Evolutionary conservation across 768 basidiomycete species (phyloP), one percentile per base, ranked within the genome.

Genomic region (Asterophora parasitica): DNA sequence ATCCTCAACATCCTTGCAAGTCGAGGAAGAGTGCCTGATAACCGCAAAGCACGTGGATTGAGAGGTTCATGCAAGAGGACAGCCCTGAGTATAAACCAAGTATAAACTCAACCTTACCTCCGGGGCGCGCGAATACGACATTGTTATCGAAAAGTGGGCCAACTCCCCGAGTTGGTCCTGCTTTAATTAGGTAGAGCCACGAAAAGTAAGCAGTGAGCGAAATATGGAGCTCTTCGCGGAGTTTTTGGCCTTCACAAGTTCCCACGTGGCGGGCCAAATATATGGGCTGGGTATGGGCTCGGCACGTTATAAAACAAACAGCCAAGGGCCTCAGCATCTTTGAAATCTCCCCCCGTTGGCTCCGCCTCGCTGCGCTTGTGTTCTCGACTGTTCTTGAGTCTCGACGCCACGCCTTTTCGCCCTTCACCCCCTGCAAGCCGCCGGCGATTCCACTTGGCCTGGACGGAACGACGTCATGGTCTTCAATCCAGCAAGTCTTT

Each of bases 401-500:
- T 52, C 50, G 20, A 49, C 58, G 36, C 44, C 47, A 51, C 54
- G 58, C 53, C 39, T 55, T 57, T 55, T 55, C 48, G 57, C 58
- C 44, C 49, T 57, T 52, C 39, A 46, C 19, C 39, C 26, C 42
- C n/a, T 33, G 23, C 47, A 15, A 46, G 43, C 35, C 51, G 43
- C 17, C 27, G 30, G 23, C 41, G 15, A 49, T 48, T 40, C 38
- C 32, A 20, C 19, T 33, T 46, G 41, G 19, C n/a, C 19, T 43
- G 28, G 33, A 46, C 47, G n/a, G 44, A 19, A 56, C 52, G 55
- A 63, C 63, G 57, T 57, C 65, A 78, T 79, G 76, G 48, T 58
- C 31, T 79, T 79, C 54, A 61, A 77, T 53, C 78, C 76, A 35
- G 79, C 80, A 48, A 54, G 75, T 48, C 49, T 44, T 17, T 20